A percentile compares a stretch with the other conserved stretches of the same genome.
Conservation (phyloP, 2,329 filamentous ascomycete genomes). For the Mollisia scopiformis region DNA sequence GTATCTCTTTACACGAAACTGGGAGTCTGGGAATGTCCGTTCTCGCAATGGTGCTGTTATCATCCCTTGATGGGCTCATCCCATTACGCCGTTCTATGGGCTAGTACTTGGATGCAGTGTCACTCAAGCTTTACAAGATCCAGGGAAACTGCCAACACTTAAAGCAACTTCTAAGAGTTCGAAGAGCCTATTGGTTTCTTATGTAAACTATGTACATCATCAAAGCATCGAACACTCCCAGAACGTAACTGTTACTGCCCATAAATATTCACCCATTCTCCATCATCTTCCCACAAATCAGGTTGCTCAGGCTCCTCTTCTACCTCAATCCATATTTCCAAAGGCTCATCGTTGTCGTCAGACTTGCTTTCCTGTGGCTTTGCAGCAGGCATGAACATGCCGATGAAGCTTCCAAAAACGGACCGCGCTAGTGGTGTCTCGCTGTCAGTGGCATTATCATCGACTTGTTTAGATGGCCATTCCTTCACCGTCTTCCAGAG, state of each 20-base stretch:
- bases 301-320: not conserved
- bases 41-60: no score
- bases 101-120: no score
- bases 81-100: no score
- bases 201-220: not conserved
- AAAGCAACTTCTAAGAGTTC: no score
- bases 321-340: not conserved
- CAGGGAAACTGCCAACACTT: no score
- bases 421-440: not conserved
- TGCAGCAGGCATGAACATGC: not conserved
- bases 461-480: not conserved
- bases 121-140: no score
- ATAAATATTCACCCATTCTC: not conserved
- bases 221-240: not conserved
- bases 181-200: not conserved
- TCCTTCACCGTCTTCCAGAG: not conserved
- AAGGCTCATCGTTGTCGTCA: not conserved
- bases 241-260: not conserved
- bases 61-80: no score
- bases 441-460: not conserved
- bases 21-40: no score
- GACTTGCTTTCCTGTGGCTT: not conserved
- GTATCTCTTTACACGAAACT: not conserved
- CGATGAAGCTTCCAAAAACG: not conserved
- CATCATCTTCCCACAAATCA: not conserved